A percentile compares a stretch with the other conserved stretches of the same genome.
Evolutionary conservation across 345 rosid species (phyloP).

Genomic region (Acer yangbiense): DNA sequence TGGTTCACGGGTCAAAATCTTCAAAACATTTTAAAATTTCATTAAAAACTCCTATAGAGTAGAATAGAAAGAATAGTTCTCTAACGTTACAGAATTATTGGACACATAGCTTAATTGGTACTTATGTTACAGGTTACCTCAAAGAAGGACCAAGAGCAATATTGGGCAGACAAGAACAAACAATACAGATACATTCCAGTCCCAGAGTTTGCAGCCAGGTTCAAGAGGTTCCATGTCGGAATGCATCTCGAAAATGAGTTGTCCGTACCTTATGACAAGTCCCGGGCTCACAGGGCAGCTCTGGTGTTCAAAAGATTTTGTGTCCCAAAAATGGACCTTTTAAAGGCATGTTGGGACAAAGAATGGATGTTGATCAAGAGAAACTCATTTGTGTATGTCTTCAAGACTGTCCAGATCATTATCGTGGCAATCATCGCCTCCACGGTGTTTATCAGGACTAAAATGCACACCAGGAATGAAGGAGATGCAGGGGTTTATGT

Average conservation of each 20-base stretch:
- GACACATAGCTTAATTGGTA: not conserved
- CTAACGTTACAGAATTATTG: not conserved
- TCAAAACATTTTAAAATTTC: too few relatives aligned
- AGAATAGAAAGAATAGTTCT: too few relatives aligned
- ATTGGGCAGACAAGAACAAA: conserved; percentile 61
- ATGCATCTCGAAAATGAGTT: conserved; percentile 53
- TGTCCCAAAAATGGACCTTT: conserved; percentile 60
- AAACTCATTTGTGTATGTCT: conserved; percentile 66
- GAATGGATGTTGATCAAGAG: conserved; percentile 75
- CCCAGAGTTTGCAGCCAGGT: conserved; percentile 52
- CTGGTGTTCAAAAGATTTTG: conserved; percentile 57
- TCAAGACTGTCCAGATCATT: conserved; percentile 70
- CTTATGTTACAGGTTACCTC: conserved; percentile 65
- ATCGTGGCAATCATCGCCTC: conserved; percentile 55
- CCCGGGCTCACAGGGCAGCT: conserved; percentile 66
- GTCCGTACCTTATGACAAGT: conserved; percentile 60
- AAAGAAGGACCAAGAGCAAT: conserved; percentile 89
- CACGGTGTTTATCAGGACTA: conserved; percentile 62
- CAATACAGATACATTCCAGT: conserved; percentile 73
- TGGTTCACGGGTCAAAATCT: too few relatives aligned
- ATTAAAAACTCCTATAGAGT: too few relatives aligned
- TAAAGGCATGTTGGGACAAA: conserved; percentile 75
- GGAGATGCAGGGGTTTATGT: conserved; percentile 48
- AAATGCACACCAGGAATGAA: conserved; percentile 56
- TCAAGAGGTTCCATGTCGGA: conserved; percentile 74